Evolutionary conservation across 2,329 filamentous ascomycete genomes (phyloP), one percentile per base, ranked within the genome.

Genomic region (Fusarium drepaniforme): DNA sequence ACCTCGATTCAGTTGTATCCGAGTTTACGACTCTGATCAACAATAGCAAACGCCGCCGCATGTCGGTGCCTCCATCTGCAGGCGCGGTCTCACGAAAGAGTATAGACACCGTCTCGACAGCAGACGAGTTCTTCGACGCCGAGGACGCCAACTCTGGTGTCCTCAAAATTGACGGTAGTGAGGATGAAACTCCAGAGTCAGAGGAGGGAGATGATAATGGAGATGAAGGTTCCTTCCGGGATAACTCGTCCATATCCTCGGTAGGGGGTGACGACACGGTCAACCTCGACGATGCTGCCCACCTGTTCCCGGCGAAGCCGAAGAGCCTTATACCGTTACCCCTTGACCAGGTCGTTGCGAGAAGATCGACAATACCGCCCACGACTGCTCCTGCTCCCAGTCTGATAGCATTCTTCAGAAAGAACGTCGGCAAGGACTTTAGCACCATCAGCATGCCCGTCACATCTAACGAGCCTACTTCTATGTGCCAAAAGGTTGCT

Each of bases 401-500:
- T 81, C 86, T 99, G 64, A 98, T 99, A 75, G 94, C 94, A 0
- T 98, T 98, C 82, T 88, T 98, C 37, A 92, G 97, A 76, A 99
- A 98, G 84, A 99, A 99, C 78, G 97, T 98, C 12, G 97, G 97
- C 80, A 99, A 99, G 83, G 97, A 99, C 83, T 87, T 99, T 59
- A 98, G 95, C 70, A 97, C 95, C 4, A 97, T 99, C 75, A 96
- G 95, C 58, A 98, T 98, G 96, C 97, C 97, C 0, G 97, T 98
- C 1, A 97, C 96, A 6, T 93, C 96, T 28, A 99, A 99, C 83
- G 97, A 99, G 81, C 97, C 97, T 0, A 90, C 92, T 2, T 98
- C 96, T 0, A 85, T 97, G 13, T 87, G 98, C 7, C 97, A 99
- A 82, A 93, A 96, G 71, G 89, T 96, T 5, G 93, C 96, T 1